These are phyloP conservation scores for Melaleuca alternifolia DNA, from an alignment of 345 rosid species.

Conservation along the genomic window DNA sequence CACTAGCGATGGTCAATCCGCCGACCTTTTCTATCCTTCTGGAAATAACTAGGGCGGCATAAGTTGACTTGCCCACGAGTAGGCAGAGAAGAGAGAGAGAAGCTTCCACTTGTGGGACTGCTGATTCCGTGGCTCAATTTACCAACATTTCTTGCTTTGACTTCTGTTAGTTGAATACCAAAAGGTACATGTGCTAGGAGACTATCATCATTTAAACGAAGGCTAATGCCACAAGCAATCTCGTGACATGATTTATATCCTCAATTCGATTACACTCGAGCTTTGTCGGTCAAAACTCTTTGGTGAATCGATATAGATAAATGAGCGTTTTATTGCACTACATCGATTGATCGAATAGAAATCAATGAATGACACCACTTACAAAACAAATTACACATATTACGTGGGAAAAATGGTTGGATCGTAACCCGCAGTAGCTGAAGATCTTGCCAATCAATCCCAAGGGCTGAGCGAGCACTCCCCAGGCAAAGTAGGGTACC, in stretches of 20 bases:
- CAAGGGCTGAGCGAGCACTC: slow-evolving; percentile 91
- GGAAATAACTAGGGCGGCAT: neutral
- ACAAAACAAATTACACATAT: neutral
- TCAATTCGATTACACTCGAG: neutral
- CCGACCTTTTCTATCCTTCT: neutral
- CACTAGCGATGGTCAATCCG: neutral
- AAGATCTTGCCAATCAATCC: slow-evolving; percentile 22
- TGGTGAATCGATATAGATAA: neutral
- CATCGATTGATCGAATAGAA: neutral
- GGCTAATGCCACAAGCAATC: neutral
- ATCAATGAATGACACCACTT: neutral
- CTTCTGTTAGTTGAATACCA: neutral
- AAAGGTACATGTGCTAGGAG: neutral
- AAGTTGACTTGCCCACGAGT: neutral
- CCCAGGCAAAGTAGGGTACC: slow-evolving; percentile 48
- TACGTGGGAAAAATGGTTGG: neutral
- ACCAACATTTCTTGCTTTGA: neutral
- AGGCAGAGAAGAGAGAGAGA: neutral
- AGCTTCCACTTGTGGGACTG: neutral
- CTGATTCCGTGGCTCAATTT: neutral
- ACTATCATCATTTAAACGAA: neutral
- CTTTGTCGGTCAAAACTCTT: neutral
- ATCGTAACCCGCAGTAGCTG: neutral
- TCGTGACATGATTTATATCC: neutral
- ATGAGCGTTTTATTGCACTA: neutral